Evolutionary conservation across 768 basidiomycete species (phyloP), one percentile per base, ranked within the genome.

Genomic region (Podaxis sp.): DNA sequence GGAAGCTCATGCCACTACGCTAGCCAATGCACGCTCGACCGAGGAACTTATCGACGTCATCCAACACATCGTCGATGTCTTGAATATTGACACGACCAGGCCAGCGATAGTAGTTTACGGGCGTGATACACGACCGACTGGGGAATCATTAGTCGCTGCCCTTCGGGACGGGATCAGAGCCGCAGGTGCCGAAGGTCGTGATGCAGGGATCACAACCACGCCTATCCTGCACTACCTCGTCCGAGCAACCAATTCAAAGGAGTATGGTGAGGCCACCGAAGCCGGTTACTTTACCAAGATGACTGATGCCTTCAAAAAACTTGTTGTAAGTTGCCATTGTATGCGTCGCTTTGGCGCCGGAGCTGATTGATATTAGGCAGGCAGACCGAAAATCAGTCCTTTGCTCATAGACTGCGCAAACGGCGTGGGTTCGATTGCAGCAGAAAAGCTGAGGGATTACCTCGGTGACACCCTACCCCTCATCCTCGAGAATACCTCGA

Each of bases 351-450:
- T 46, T 50, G 40, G 46, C 60, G 54, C 18, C 28, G 46, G 36
- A 37, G 51, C 23, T 50, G 55, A 50, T 6, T 16, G 27, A 53
- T 47, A 63, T 53, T 48, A 93, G 89, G 76, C 81, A 25, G 85
- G 86, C 61, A 87, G 87, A 72, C 73, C 77, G 44, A 74, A 77
- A 55, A 73, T 81, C 10, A 72, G 81, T 14, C 83, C 87, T 38
- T 69, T 99, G 50, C 71, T 90, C n/a, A 79, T 99, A 44, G 97
- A 99, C 72, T 98, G 97, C 71, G 97, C 97, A n/a, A 98, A 99
- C 71, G 97, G 97, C 27, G 97, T 99, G 23, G 97, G 97, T 50
- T 85, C 90, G 14, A 76, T 80, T 5, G 87, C 90, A 40, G 86
- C 91, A 11, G 76, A 77, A 36, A 83, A 81, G 46, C 76, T 98